Evolutionary conservation across 768 basidiomycete genomes (phyloP), one percentile per base, ranked within the genome.

Genomic region (Polyporus arcularius): DNA sequence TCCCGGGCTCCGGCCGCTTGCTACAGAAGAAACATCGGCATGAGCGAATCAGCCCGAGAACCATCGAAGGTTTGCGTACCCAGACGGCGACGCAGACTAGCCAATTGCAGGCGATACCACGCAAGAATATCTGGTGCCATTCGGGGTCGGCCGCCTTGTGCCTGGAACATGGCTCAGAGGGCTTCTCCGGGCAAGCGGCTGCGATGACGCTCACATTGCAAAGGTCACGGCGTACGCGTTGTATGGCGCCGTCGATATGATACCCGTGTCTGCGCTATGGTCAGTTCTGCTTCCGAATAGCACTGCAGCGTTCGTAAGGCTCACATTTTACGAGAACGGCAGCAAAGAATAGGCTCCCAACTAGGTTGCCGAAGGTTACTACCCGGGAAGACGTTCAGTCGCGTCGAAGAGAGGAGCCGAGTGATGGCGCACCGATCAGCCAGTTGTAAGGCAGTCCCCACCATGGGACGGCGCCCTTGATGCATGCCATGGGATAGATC

Each of bases 31-130:
- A 15, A 31, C 45, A 47, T 45, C 18, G 31, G 21, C 18, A 31
- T 11, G 30, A 30, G 21, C 10, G 11, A 4, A 42, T 55, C 55
- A 47, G 21, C 10, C n/a, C 18, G 4, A 49, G 31, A 51, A 4
- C 40, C 43, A 32, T 30, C 4, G 35, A 59, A n/a, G 4, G n/a
- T 12, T 3, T 18, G 72, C 86, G 31, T 57, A 88, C 89, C 88
- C 89, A 90, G 57, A 90, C 76, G 2, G 88, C 89, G 5, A 89
- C 73, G 61, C 80, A 87, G 40, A 90, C 89, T 1, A 90, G 78
- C 88, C 87, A 90, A 65, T 90, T 90, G 64, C 89, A 90, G 6
- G 82, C 89, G 63, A 90, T 88, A 0, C 88, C 89, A 15, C 88
- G 78, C 18, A 90, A 72, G 73, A 90, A 85, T 40, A 90, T 86